These are phyloP conservation scores for Euphorbia peplus DNA, from an alignment of 345 rosid genomes.

Conservation along the genomic window DNA sequence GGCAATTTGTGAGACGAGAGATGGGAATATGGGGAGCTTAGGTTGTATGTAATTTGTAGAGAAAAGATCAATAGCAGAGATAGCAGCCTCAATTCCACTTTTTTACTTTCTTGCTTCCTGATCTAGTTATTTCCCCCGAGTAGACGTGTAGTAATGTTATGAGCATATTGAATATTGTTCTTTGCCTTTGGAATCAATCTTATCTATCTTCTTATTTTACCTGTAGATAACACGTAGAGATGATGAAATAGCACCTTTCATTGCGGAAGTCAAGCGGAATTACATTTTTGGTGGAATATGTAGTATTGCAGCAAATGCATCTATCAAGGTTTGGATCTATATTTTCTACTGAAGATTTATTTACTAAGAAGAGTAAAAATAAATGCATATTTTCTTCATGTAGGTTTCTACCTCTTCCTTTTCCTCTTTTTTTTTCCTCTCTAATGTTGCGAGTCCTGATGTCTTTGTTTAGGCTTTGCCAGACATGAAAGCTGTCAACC, in stretches of 20 bases:
- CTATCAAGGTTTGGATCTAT: slow-evolving; percentile 64
- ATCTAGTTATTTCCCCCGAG: not conserved
- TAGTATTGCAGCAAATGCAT: slow-evolving; percentile 75
- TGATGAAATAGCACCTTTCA: slow-evolving; percentile 90
- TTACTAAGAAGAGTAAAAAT: slow-evolving; percentile 6
- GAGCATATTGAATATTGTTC: not conserved
- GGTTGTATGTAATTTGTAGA: not conserved
- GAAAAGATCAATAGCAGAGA: not conserved
- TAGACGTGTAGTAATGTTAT: not conserved
- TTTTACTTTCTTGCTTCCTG: not conserved
- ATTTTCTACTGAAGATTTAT: slow-evolving; percentile 7
- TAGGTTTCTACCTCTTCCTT: slow-evolving; percentile 6
- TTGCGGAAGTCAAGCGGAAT: slow-evolving; percentile 62
- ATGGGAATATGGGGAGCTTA: not conserved
- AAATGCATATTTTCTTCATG: not conserved
- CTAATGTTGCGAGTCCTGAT: slow-evolving; percentile 18
- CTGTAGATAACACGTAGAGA: slow-evolving; percentile 87
- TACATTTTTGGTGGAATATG: slow-evolving; percentile 97
- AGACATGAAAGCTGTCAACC: slow-evolving; percentile 75
- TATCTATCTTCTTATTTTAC: slow-evolving; percentile 7
- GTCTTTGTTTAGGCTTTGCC: slow-evolving; percentile 65
- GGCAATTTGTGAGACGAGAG: not conserved
- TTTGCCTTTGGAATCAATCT: slow-evolving; percentile 12
- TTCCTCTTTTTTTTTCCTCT: not conserved
- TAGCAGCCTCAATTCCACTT: not conserved